These are phyloP conservation scores for Escallonia rubra DNA, from an alignment of 129 eudicot species.

Conservation along the genomic window DNA sequence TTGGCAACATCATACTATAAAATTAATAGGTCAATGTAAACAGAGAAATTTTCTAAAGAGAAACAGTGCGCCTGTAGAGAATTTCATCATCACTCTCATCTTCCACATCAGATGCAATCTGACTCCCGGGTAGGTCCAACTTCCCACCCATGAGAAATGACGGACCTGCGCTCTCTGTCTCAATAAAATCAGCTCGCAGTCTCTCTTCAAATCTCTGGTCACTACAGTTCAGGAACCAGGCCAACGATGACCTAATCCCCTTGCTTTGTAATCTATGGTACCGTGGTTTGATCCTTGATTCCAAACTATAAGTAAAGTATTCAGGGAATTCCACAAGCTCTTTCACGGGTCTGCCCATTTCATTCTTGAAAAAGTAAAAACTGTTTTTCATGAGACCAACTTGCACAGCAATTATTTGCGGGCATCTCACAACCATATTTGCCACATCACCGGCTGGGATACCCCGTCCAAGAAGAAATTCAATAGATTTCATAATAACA, in stretches of 20 bases:
- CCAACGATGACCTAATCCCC: slow-evolving; percentile 51
- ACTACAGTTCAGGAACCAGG: slow-evolving; percentile 60
- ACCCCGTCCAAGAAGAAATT: slow-evolving; percentile 55
- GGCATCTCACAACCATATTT: slow-evolving; percentile 64
- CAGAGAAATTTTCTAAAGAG: slow-evolving; percentile 33
- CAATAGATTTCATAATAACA: slow-evolving; percentile 54
- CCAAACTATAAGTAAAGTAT: slow-evolving; percentile 62
- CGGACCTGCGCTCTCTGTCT: slow-evolving; percentile 52
- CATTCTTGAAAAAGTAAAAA: slow-evolving; percentile 61
- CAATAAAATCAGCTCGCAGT: slow-evolving; percentile 45
- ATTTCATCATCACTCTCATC: slow-evolving; percentile 73
- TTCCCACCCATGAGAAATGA: slow-evolving; percentile 63
- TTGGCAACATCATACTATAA: not conserved
- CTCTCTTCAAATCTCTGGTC: slow-evolving; percentile 75
- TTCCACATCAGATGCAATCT: slow-evolving; percentile 49
- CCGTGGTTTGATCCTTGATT: slow-evolving; percentile 64
- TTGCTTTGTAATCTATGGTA: slow-evolving; percentile 50
- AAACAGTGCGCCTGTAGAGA: slow-evolving; percentile 63
- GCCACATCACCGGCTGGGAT: slow-evolving; percentile 41
- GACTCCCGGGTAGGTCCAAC: slow-evolving; percentile 48
- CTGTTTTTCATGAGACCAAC: slow-evolving; percentile 66
- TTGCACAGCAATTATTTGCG: slow-evolving; percentile 51
- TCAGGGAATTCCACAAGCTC: slow-evolving; percentile 74
- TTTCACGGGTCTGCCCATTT: slow-evolving; percentile 59
- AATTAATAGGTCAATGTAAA: not conserved